Evolutionary conservation across 1,284 basidiomycete genomes (phyloP).

Genomic region (Anthracocystis setariae): DNA sequence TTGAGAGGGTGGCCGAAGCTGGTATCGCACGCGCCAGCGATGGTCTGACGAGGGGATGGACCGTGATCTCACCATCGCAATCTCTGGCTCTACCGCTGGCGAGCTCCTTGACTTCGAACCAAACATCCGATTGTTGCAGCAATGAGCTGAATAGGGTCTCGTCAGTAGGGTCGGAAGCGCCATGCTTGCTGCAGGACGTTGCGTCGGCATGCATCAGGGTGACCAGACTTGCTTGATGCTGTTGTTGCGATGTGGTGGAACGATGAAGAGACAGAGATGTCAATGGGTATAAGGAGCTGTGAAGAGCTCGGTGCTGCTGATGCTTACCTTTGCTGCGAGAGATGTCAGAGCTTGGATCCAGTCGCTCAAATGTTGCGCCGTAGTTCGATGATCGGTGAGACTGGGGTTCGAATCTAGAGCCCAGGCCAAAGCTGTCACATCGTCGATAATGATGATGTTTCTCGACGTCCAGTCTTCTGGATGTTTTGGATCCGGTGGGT

Average conservation of each 20-base stretch:
- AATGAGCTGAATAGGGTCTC: slow-evolving; percentile 27
- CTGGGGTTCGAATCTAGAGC: slow-evolving; percentile 14
- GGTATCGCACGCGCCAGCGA: slow-evolving; percentile 26
- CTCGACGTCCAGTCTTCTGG: slow-evolving; percentile 20
- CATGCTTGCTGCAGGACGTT: slow-evolving; percentile 38
- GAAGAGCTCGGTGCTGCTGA: not conserved
- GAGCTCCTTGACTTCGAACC: slow-evolving; percentile 56
- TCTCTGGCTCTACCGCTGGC: slow-evolving; percentile 49
- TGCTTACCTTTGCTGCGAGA: slow-evolving; percentile 32
- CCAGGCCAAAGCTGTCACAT: slow-evolving; percentile 47
- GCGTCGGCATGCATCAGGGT: slow-evolving; percentile 49
- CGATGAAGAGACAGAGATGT: no score
- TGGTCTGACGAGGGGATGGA: slow-evolving; percentile 41
- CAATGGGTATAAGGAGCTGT: no score
- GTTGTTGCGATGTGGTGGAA: no score
- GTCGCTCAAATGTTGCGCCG: slow-evolving; percentile 11
- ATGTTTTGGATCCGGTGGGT: not conserved
- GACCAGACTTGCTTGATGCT: slow-evolving; percentile 32
- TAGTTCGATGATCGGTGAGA: slow-evolving; percentile 8
- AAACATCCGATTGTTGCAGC: slow-evolving; percentile 37
- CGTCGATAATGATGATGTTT: slow-evolving; percentile 38
- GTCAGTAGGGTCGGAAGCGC: slow-evolving; percentile 40
- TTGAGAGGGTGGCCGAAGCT: not conserved
- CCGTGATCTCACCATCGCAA: slow-evolving; percentile 55
- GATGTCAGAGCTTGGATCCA: slow-evolving; percentile 36